phyloP scores from a whole-genome alignment of 2,329 filamentous ascomycete genomes.

The Arthrobotrys musiformis region DNA sequence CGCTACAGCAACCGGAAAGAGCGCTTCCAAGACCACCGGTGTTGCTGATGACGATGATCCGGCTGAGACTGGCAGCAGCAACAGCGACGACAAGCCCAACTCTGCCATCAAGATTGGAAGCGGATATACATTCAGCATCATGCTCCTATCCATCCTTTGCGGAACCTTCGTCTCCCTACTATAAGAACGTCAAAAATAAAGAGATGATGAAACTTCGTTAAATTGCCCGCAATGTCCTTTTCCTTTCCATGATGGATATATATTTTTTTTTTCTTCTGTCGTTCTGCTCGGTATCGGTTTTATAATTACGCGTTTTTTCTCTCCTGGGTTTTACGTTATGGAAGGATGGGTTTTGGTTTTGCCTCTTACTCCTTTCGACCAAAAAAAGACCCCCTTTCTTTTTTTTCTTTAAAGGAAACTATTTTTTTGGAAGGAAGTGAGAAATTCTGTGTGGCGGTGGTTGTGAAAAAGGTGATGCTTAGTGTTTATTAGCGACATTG shows the following conservation, averaged over 20 bases:
- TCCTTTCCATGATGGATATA: conserved; percentile 48
- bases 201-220: conserved; percentile 17
- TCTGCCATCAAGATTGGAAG: conserved; percentile 40
- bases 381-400: conserved; percentile 20
- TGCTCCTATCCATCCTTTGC: conserved; percentile 46
- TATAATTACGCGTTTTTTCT: conserved; percentile 41
- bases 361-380: conserved; percentile 18
- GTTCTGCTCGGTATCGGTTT: conserved; percentile 25
- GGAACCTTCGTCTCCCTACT: conserved; percentile 44
- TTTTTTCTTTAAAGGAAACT: background rate
- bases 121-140: conserved; percentile 30
- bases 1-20: background rate
- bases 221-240: conserved; percentile 25
- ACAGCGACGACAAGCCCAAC: conserved; percentile 10
- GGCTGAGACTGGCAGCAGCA: background rate
- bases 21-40: conserved; percentile 4
- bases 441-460: background rate
- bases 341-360: conserved; percentile 18
- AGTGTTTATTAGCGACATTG: conserved; percentile 45
- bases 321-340: conserved; percentile 18
- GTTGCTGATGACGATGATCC: background rate
- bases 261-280: conserved; percentile 10
- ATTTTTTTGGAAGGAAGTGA: background rate
- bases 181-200: conserved; percentile 8
- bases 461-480: conserved; percentile 4